phyloP scores from a whole-genome alignment of 495 filamentous ascomycete species.

The Xylaria intraflava region DNA sequence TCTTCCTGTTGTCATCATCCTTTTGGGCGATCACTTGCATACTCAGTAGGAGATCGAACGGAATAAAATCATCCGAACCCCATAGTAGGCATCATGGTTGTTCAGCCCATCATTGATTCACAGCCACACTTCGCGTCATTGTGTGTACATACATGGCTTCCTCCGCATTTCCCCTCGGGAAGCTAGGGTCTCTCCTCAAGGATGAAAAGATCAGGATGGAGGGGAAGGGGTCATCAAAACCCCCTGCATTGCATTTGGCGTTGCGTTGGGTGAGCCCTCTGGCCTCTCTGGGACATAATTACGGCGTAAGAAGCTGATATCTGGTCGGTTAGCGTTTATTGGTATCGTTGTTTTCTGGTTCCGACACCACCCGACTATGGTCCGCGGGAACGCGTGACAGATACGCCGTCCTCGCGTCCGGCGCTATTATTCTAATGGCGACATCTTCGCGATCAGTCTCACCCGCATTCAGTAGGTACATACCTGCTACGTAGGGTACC shows the following conservation, averaged over 20 bases:
- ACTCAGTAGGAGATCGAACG: background rate
- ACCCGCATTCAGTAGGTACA: too few relatives aligned
- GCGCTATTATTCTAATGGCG: too few relatives aligned
- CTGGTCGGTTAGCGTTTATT: too few relatives aligned
- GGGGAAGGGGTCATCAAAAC: background rate
- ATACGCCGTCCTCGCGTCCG: too few relatives aligned
- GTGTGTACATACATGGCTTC: background rate
- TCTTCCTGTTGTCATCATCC: background rate
- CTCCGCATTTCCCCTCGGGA: constrained; percentile 7
- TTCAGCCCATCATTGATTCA: background rate
- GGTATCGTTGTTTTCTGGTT: too few relatives aligned
- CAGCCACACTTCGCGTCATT: background rate
- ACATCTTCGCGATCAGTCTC: too few relatives aligned
- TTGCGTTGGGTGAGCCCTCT: background rate
- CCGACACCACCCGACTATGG: too few relatives aligned
- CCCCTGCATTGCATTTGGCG: background rate
- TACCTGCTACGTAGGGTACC: too few relatives aligned
- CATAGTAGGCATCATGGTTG: background rate
- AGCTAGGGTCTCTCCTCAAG: background rate
- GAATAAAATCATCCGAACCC: background rate
- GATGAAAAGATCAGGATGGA: background rate
- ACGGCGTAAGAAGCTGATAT: too few relatives aligned
- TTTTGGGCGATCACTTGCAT: too few relatives aligned
- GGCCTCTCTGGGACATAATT: too few relatives aligned
- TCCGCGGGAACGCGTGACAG: too few relatives aligned